Base-by-base conservation (phyloP, 78 protist species). In the Dictyostelium purpureum region DNA sequence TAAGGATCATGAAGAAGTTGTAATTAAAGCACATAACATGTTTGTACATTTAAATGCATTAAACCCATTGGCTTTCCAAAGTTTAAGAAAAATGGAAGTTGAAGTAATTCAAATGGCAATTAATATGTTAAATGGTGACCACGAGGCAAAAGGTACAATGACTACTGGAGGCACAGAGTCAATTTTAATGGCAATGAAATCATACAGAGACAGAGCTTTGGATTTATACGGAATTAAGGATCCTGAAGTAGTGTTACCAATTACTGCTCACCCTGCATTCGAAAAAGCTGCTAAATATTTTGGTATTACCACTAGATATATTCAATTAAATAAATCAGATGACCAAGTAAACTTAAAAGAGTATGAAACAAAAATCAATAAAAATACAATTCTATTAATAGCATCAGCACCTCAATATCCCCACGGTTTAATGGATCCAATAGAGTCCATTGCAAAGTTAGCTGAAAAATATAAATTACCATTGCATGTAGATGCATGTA, bases 391-490 rank as follows among this genome's bases (percentile, higher is more conserved):
- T 9, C 12, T 77, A 65, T 79, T 90, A 1, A 94, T 94, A 75
- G 98, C 88, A n/a, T 77, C 94, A 2, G 96, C 97, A 1, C 98
- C 98, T 6, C 79, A 61, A 70, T 97, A 83, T 82, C 97, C 98
- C 18, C 96, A 94, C 38, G 98, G 98, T 14, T 21, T 83, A 28
- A 51, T 97, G 78, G 98, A 97, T 61, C 97, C 97, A 16, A 94
- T 97, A 18, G 40, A 31, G 19, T 57, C 21, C 0, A 33, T 97
- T 38, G 95, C 96, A 10, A 67, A 26, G 1, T 10, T 97, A 21
- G 97, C 96, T 0, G 26, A 61, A 10, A 52, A 52, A 65, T 37
- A 83, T 26, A 73, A 52, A 19, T 31, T 94, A 52, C 95, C 96
- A 26, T 12, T 97, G 14, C 98, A 97, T 63, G 96, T 96, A 24